Evolutionary conservation across 2,329 filamentous ascomycete species (phyloP), one percentile per base, ranked within the genome.

Genomic region (Aspergillus sp.): DNA sequence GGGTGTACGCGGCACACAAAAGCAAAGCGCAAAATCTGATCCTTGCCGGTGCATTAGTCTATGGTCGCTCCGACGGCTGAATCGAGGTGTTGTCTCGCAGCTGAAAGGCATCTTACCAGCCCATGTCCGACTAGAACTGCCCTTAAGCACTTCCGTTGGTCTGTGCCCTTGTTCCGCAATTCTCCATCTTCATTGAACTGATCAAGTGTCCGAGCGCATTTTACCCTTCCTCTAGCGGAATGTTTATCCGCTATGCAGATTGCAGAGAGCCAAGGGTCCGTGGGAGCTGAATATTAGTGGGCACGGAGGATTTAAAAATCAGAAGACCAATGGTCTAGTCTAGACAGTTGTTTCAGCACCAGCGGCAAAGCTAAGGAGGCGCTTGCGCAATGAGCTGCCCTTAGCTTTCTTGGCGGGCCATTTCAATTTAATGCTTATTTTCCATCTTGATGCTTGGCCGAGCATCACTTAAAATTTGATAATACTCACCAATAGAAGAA

Each of bases 401-500:
- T 28, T 50, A 21, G 47, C 15, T 32, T 32, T 2, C 25, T 50
- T 30, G 25, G 21, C 21, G 47, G 15, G 47, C 47, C 10, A 10
- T 49, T n/a, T 32, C 47, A 30, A 30, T 23, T 10, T 8, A 23
- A 45, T 12, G 41, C 41, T 45, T 45, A 45, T 45, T 12, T 23
- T 23, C 19, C 10, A 3, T 21, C 12, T 23, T 23, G 0, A 2
- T 45, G 3, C 41, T 2, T 19, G n/a, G 8, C 17, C 3, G 3
- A 5, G 1, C 4, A 10, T 30, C 9, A 1, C 8, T 12, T 12
- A 3, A 2, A 12, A 12, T 30, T 12, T 1, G 0, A 30, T 12
- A 30, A 12, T 30, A 4, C 10, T 30, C 28, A 3, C 28, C 28
- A 30, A 30, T 30, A 30, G 9, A 5, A 10, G 4, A 4, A 30